Conservation (phyloP, 2,329 filamentous ascomycete genomes). For the Epichloe coenophiala region DNA sequence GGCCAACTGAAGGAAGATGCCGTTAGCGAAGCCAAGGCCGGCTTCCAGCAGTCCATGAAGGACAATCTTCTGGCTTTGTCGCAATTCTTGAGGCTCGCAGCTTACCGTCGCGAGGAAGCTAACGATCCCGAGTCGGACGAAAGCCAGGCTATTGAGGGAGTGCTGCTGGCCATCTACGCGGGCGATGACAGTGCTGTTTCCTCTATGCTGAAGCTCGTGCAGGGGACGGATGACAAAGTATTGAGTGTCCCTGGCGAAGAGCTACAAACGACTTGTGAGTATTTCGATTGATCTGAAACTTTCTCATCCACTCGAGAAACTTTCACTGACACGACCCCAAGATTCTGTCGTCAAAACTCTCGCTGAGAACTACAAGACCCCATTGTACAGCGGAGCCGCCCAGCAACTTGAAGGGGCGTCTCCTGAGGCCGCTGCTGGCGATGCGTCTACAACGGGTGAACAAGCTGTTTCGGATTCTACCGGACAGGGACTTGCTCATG, state of each 20-base stretch:
- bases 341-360: slow-evolving; percentile 29
- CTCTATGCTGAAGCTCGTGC: slow-evolving; percentile 64
- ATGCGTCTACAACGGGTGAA: slow-evolving; percentile 28
- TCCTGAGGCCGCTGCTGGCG: slow-evolving; percentile 30
- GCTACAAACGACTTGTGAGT: slow-evolving; percentile 60
- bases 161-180: slow-evolving; percentile 64
- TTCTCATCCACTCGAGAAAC: background rate
- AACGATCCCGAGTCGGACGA: slow-evolving; percentile 52
- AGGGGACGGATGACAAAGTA: slow-evolving; percentile 55
- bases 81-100: slow-evolving; percentile 68
- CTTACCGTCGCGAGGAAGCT: slow-evolving; percentile 60
- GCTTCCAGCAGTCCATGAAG: slow-evolving; percentile 39
- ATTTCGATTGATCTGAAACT: background rate
- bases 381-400: slow-evolving; percentile 19
- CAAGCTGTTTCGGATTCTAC: slow-evolving; percentile 23
- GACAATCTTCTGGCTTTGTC: slow-evolving; percentile 58
- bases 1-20: slow-evolving; percentile 42
- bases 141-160: slow-evolving; percentile 69
- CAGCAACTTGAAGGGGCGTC: slow-evolving; percentile 16
- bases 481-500: slow-evolving; percentile 32
- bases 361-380: slow-evolving; percentile 38
- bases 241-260: slow-evolving; percentile 49
- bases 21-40: slow-evolving; percentile 37
- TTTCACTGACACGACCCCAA: slow-evolving; percentile 12
- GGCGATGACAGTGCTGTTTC: slow-evolving; percentile 63